A percentile compares a stretch with the other conserved stretches of the same genome.
Conservation (phyloP, 1,284 basidiomycete genomes). For the Porogramme epimiltina region DNA sequence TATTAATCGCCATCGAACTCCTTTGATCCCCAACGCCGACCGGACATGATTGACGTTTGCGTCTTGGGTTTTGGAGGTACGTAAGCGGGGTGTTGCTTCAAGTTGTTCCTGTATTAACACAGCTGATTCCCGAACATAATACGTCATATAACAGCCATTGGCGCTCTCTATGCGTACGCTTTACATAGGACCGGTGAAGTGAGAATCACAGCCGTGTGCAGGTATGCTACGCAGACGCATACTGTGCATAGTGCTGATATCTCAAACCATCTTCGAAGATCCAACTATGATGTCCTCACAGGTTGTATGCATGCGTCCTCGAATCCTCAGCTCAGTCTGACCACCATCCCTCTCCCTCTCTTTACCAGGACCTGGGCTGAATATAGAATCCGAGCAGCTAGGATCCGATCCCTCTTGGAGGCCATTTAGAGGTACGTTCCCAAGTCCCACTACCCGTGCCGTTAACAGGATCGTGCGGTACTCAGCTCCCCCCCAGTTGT, state of each 20-base stretch:
- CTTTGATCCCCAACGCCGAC: too few species aligned
- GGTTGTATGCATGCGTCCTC: conserved; percentile 15
- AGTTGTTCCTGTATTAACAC: not conserved
- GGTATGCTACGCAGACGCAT: conserved; percentile 20
- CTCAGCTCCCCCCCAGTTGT: conserved; percentile 26
- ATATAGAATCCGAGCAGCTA: conserved; percentile 33
- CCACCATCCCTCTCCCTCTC: not conserved
- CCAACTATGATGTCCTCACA: conserved; percentile 33
- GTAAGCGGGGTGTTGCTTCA: not conserved
- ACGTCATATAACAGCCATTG: conserved; percentile 33
- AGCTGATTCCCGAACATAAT: not conserved
- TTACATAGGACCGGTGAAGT: conserved; percentile 29
- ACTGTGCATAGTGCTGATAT: not conserved
- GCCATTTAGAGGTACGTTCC: conserved; percentile 33
- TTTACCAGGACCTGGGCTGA: conserved; percentile 34
- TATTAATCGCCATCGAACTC: too few species aligned
- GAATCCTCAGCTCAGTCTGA: not conserved
- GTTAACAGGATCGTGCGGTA: not conserved
- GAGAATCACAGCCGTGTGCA: conserved; percentile 35
- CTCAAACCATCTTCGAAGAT: conserved; percentile 22
- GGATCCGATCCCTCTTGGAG: conserved; percentile 32
- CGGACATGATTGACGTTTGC: conserved; percentile 21
- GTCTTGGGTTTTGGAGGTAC: conserved; percentile 27
- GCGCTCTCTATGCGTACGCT: conserved; percentile 34
- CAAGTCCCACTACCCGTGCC: not conserved